These are phyloP conservation scores for Penicillium decumbens DNA, from an alignment of 2,329 filamentous ascomycete species.

Conservation along the genomic window DNA sequence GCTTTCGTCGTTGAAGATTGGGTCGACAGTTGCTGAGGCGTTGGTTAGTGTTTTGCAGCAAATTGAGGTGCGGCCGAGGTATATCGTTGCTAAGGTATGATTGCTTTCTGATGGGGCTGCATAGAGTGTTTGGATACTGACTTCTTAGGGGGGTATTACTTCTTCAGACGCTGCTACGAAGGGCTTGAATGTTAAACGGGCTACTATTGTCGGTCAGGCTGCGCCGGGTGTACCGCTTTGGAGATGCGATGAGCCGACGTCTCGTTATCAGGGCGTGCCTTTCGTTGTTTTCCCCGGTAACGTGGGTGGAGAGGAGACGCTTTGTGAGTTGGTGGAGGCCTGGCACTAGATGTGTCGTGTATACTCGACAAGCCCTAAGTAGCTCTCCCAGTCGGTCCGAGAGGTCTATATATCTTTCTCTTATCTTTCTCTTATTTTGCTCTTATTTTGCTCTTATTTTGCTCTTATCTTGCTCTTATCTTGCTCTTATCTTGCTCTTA, in stretches of 20 bases:
- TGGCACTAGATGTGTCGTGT: constrained; percentile 27
- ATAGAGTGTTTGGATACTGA: background rate
- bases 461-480: no score
- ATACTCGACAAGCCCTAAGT: background rate
- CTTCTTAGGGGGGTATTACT: constrained; percentile 52
- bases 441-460: no score
- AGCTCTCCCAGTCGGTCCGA: no score
- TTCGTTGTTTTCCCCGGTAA: constrained; percentile 59
- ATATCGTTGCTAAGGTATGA: constrained; percentile 52
- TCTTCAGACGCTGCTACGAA: constrained; percentile 57
- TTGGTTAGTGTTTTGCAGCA: constrained; percentile 49
- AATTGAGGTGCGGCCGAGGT: constrained; percentile 49
- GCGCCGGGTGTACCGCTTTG: constrained; percentile 56
- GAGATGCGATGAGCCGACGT: constrained; percentile 53
- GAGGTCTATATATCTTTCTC: no score
- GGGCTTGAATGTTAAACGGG: constrained; percentile 51
- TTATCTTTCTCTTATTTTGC: no score
- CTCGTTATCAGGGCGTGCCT: constrained; percentile 50
- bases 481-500: no score
- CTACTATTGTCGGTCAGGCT: constrained; percentile 54
- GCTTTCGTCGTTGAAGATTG: constrained; percentile 52
- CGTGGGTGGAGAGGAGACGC: constrained; percentile 49
- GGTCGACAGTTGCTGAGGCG: constrained; percentile 48
- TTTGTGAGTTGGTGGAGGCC: constrained; percentile 45
- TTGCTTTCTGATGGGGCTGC: background rate